These are phyloP conservation scores for Podila verticillata DNA, from an alignment of 192 early-diverging fungal species.

Conservation along the genomic window DNA sequence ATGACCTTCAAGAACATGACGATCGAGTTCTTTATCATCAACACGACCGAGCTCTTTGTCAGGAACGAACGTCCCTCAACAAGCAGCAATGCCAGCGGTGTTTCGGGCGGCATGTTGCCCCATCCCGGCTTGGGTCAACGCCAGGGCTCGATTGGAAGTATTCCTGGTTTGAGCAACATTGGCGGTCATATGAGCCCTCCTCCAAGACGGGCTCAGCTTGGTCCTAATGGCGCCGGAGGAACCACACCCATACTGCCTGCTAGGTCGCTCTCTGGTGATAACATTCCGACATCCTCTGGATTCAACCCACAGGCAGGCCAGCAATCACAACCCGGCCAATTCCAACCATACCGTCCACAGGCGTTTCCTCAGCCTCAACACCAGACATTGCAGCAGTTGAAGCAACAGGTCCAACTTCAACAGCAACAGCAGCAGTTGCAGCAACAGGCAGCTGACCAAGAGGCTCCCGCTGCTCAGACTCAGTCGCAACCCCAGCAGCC, in stretches of 20 bases:
- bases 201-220: slow-evolving; percentile 12
- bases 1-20: slow-evolving; percentile 79
- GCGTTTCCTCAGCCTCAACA: slow-evolving; percentile 31
- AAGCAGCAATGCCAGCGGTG: slow-evolving; percentile 1
- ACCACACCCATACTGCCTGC: slow-evolving; percentile 11
- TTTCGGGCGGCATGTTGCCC: background rate
- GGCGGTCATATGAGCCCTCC: slow-evolving; percentile 10
- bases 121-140: slow-evolving; percentile 9
- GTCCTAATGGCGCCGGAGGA: slow-evolving; percentile 10
- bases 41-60: slow-evolving; percentile 49
- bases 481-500: slow-evolving; percentile 10
- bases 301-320: background rate
- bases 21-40: slow-evolving; percentile 74
- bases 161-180: background rate
- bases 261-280: slow-evolving; percentile 31
- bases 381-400: slow-evolving; percentile 32
- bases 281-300: slow-evolving; percentile 14
- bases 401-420: slow-evolving; percentile 26
- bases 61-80: background rate
- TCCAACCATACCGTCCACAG: slow-evolving; percentile 23
- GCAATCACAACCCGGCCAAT: slow-evolving; percentile 7
- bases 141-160: slow-evolving; percentile 16
- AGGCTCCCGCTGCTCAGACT: background rate
- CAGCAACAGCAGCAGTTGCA: slow-evolving; percentile 19
- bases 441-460: slow-evolving; percentile 6